Percentiles rank a stretch among this genome's conserved stretches.
These are phyloP conservation scores for Bauhinia variegata DNA, from an alignment of 306 rosid species.

Conservation along the genomic window DNA sequence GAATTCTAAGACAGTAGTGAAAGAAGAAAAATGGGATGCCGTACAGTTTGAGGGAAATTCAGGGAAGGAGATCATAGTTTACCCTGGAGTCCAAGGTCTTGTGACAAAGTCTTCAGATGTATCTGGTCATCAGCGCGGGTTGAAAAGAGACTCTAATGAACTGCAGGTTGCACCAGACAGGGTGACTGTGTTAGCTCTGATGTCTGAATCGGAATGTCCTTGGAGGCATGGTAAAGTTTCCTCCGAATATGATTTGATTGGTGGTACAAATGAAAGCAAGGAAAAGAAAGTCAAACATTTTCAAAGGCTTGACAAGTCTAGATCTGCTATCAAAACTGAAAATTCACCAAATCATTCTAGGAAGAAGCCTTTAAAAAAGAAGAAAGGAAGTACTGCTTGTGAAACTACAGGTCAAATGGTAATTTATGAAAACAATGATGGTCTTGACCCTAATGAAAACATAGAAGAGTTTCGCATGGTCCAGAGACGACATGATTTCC, in stretches of 20 bases:
- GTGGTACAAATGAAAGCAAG: conserved; percentile 46
- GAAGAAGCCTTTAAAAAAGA: conserved; percentile 47
- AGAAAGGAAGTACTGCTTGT: conserved; percentile 30
- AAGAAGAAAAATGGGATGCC: conserved; percentile 29
- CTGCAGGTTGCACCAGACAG: conserved; percentile 38
- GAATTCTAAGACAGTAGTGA: conserved; percentile 32
- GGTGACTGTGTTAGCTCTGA: conserved; percentile 59
- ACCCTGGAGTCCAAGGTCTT: conserved; percentile 36
- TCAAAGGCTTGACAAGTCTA: conserved; percentile 36
- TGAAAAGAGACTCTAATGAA: conserved; percentile 28
- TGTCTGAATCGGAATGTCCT: conserved; percentile 64
- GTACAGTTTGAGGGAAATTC: conserved; percentile 37
- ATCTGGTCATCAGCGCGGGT: conserved; percentile 17
- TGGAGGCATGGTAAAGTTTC: conserved; percentile 50
- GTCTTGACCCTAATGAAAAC: conserved; percentile 33
- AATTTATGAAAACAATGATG: conserved; percentile 40
- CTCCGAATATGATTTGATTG: conserved; percentile 35
- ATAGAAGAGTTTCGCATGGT: conserved; percentile 20
- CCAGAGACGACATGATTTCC: conserved; percentile 30
- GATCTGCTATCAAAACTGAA: conserved; percentile 48
- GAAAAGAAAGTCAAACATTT: conserved; percentile 41
- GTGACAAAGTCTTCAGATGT: conserved; percentile 32
- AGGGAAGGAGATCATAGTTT: conserved; percentile 47
- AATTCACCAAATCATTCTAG: conserved; percentile 29
- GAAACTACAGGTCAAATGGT: conserved; percentile 50